Evolutionary conservation across 139 green algal genomes (phyloP), one percentile per base, ranked within the genome.

Genomic region (Auxenochlorella pyrenoidosa): DNA sequence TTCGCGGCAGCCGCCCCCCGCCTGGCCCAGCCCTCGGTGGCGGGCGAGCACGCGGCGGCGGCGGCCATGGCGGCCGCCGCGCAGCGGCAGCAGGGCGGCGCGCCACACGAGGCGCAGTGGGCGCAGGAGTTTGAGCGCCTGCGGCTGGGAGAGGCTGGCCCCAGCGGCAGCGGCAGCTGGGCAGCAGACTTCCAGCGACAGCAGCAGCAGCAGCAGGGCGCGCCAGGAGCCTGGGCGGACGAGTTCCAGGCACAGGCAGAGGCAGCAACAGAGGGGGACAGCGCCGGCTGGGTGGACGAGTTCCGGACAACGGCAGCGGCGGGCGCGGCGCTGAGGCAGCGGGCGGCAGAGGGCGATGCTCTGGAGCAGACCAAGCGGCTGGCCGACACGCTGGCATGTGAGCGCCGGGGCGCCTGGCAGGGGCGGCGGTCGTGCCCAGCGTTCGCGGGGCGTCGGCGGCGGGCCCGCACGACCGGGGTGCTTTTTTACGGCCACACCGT

Each of bases 281-380:
- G 73, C 41, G 34, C 40, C 12, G 85, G 36, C 24, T 94, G 91
- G 93, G 91, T 90, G 8, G 63, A 90, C 19, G 89, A 95, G 82
- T 93, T 93, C 41, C 54, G 47, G 13, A 78, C 87, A 1, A 40
- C 73, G 12, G 77, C 58, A 28, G 79, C 28, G 51, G 83, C 75
- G 38, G 84, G 70, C 60, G 66, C 63, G 30, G 81, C 41, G 13
- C 47, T 77, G 73, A 34, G 63, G 47, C 59, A 83, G 75, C 41
- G n/a, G 24, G 58, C 59, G 22, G 85, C 41, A 3, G n/a, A 43
- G 40, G 89, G 36, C 0, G 81, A 86, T 6, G 84, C 92, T 6
- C 34, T 94, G 65, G 83, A 87, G n/a, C 91, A 94, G 72, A 95
- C 93, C 3, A 86, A 84, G 24, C 84, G 82, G 40, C 86, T 96